Evolutionary conservation across 2,329 filamentous ascomycete genomes (phyloP).

Genomic region (Aspergillus brunneoviolaceus): DNA sequence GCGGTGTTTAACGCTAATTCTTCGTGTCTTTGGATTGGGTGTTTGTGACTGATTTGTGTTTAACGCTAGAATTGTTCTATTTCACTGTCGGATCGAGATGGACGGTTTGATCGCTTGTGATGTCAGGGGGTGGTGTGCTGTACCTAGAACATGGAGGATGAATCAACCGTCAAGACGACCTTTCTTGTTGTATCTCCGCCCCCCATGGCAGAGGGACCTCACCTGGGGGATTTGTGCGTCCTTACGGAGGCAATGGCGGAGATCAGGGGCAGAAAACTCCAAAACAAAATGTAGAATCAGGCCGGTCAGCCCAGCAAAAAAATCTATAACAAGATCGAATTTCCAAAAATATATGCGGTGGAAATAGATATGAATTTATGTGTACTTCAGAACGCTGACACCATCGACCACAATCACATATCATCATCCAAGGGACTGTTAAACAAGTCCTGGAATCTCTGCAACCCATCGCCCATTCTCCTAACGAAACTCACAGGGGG

Average conservation of each 20-base stretch:
- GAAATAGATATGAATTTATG: neutral
- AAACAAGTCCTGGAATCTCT: neutral
- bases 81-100: neutral
- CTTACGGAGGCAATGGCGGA: neutral
- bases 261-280: too few species aligned
- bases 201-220: neutral
- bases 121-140: neutral
- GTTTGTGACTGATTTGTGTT: neutral
- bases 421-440: neutral
- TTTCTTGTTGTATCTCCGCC: neutral
- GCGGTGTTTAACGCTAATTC: conserved; percentile 7
- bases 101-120: neutral
- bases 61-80: conserved; percentile 3
- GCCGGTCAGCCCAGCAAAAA: neutral
- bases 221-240: neutral
- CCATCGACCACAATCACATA: neutral
- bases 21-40: neutral
- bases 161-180: neutral
- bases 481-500: conserved; percentile 15
- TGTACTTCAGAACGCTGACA: neutral
- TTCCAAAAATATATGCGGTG: neutral
- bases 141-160: neutral
- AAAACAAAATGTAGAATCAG: too few species aligned
- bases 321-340: neutral
- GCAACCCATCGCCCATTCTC: neutral